Percentiles rank a stretch among this genome's conserved stretches.
Conservation (phyloP, 2,329 filamentous ascomycete species). For the Pleurostoma richardsiae region DNA sequence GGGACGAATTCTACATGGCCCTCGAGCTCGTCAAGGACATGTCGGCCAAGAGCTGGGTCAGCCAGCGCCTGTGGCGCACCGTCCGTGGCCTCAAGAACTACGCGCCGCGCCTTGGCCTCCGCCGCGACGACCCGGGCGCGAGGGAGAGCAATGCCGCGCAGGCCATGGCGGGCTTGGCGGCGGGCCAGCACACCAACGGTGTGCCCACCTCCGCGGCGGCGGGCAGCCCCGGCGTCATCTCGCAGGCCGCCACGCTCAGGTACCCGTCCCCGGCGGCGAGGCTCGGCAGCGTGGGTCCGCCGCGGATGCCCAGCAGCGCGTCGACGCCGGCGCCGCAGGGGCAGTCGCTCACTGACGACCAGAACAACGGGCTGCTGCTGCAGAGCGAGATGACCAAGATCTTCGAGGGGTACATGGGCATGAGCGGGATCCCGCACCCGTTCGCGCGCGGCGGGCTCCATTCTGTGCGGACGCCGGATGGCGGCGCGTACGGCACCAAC, state of each 20-base stretch:
- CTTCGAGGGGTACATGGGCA: conserved; percentile 31
- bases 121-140: conserved; percentile 45
- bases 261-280: background rate
- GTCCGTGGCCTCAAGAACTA: conserved; percentile 67
- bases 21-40: conserved; percentile 70
- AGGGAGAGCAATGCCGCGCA: conserved; percentile 34
- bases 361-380: conserved; percentile 41
- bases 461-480: background rate
- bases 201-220: background rate
- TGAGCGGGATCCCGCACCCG: conserved; percentile 8
- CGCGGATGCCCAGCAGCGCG: background rate
- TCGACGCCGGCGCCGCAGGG: background rate
- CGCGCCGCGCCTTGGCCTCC: conserved; percentile 62
- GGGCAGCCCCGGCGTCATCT: background rate
- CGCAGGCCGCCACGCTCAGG: background rate
- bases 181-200: conserved; percentile 20
- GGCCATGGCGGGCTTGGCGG: conserved; percentile 51
- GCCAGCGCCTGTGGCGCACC: conserved; percentile 68
- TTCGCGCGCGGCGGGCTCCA: background rate
- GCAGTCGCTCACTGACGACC: conserved; percentile 3
- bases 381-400: conserved; percentile 49
- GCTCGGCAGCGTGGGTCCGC: background rate
- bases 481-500: no score
- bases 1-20: conserved; percentile 75
- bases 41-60: conserved; percentile 66